Conservation (phyloP, 768 basidiomycete genomes). For the Tricholoma matsutake region DNA sequence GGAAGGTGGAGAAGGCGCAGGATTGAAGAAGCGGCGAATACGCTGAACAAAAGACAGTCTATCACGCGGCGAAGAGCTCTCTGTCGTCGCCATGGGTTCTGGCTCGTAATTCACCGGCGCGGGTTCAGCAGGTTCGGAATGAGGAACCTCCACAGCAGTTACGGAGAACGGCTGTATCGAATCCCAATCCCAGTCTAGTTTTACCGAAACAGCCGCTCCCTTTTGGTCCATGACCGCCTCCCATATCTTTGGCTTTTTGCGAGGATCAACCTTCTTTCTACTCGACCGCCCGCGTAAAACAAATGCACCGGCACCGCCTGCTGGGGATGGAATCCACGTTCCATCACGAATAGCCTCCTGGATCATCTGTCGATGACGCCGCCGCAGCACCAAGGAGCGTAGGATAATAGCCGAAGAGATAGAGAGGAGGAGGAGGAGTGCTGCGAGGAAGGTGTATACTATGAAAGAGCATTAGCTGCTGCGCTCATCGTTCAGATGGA, state of each 20-base stretch:
- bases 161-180: conserved; percentile 32
- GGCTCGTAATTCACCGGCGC: background rate
- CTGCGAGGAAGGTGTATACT: conserved; percentile 57
- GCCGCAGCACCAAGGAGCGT: conserved; percentile 59
- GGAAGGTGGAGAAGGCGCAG: conserved; percentile 9
- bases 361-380: conserved; percentile 54
- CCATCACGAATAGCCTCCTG: conserved; percentile 68
- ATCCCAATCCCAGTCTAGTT: conserved; percentile 30
- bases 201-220: background rate
- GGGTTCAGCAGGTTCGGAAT: background rate
- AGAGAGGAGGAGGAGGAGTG: conserved; percentile 63
- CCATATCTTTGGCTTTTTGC: conserved; percentile 47
- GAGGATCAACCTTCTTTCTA: conserved; percentile 34
- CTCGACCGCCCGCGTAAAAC: background rate
- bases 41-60: conserved; percentile 5
- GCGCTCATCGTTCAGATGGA: background rate
- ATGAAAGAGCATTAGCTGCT: background rate
- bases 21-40: conserved; percentile 14
- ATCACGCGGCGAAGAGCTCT: background rate
- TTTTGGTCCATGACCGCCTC: conserved; percentile 37
- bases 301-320: conserved; percentile 8
- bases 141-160: conserved; percentile 19
- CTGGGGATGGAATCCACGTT: conserved; percentile 49
- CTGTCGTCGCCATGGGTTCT: background rate
- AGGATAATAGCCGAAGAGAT: conserved; percentile 66